Base-by-base conservation (phyloP, 2,329 filamentous ascomycete species). In the Beauveria rudraprayagi region DNA sequence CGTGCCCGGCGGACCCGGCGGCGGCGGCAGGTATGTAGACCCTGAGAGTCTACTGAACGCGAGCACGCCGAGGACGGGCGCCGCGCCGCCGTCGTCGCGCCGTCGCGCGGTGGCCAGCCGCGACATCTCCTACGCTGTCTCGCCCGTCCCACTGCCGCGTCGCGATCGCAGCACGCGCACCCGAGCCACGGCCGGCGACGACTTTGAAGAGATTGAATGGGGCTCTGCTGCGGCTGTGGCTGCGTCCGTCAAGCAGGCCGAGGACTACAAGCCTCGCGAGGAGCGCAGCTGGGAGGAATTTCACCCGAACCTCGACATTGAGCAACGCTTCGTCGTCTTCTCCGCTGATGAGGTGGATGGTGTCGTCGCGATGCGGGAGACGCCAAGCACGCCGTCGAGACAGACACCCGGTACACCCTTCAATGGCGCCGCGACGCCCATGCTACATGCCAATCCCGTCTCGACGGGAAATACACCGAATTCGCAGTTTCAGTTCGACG, bases 251-350 rank as follows among this genome's bases (percentile, higher is more conserved):
- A 90, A 91, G 67, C 92, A 96, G 71, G 92, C 87, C 68, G 94
- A 97, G 77, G 92, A 93, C 56, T 97, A 97, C 76, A 99, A 99
- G 73, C 94, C 94, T 37, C 84, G 94, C 70, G 94, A 99, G 76
- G 94, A 99, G 77, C 87, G 93, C 64, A 91, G 91, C 57, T 99
- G 93, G 92, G 92, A 97, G 70, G 94, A 99, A 72, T 97, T 97
- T 66, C 94, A 99, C 73, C 92, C 91, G 0, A 91, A 97, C 68
- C 83, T 99, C 57, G 92, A 97, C 76, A 92, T 97, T 54, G 91
- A 96, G 61, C 83, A 83, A 14, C 84, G 83, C 4, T 88, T 97
- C 65, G 85, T 88, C 66, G 80, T 96, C 3, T 92, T 92, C 70
- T 85, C 83, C 54, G 87, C 92, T 2, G 87, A 94, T 64, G 90